Base-by-base conservation (phyloP, 495 filamentous ascomycete genomes). In the Penicillium robsamsonii region DNA sequence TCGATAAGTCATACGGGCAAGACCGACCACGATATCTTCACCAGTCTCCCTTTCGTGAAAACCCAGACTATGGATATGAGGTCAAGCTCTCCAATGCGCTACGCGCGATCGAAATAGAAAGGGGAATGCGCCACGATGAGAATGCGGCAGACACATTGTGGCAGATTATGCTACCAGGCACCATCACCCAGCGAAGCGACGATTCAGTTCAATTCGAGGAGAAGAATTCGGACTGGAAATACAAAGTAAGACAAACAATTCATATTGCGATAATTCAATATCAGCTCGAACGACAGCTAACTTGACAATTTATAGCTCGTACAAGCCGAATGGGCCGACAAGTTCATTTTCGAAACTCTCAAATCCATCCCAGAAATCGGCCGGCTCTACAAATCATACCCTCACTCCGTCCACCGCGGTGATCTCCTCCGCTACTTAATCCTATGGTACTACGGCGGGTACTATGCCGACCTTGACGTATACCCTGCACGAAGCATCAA, bases 351-450 rank as follows among this genome's bases (percentile, higher is more conserved):
- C 2, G 52, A 62, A 1, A 57, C 63, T 29, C 57, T 75, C 3
- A 51, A 59, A 3, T 58, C 65, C 2, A 55, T 75, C 5, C 73
- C 73, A 7, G 70, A 72, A 1, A 61, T 76, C 9, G 53, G 59
- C 6, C 50, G 31, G 0, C 29, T 69, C 3, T 76, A 73, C 55
- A 49, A 67, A 20, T 66, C 69, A 33, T 75, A 75, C 27, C 73
- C 71, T 0, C 59, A 72, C 44, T 50, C 69, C 20, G 70, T 78
- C 29, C 72, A 76, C 8, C 72, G 74, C 4, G 72, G 75, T 0
- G 78, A 82, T 40, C 67, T 81, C 0, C 65, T 81, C n/a, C 71
- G 78, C 18, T 82, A 82, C 55, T 62, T 80, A 6, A 52, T 81
- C 1, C 56, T 82, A 13, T 73, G 70, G 66, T 73, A 74, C 47